A percentile compares a stretch with the other conserved stretches of the same genome.
Conservation (phyloP, 129 eudicot species). For the Lactuca sativa region DNA sequence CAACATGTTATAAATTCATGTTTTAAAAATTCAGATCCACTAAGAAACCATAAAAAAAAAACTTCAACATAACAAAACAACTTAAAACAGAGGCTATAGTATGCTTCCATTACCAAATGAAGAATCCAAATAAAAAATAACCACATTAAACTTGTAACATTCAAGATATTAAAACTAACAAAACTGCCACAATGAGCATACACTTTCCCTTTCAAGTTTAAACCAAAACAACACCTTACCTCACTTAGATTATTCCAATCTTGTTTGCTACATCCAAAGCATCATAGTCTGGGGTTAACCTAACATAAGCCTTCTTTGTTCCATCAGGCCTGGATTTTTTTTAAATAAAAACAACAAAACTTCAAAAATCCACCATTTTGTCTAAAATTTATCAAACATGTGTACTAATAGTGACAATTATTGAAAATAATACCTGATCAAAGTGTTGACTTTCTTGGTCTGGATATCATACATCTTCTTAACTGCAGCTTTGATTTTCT, state of each 20-base stretch:
- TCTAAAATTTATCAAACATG: not conserved
- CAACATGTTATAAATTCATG: no score
- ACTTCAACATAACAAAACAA: not conserved
- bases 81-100: conserved; percentile 9
- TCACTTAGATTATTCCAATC: conserved; percentile 64
- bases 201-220: conserved; percentile 8
- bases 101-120: not conserved
- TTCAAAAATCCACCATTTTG: not conserved
- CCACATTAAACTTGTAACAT: conserved; percentile 14
- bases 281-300: conserved; percentile 77
- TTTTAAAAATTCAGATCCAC: no score
- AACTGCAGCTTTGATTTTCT: conserved; percentile 85
- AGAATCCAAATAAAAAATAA: conserved; percentile 17
- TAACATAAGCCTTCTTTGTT: conserved; percentile 77
- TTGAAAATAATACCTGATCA: conserved; percentile 63
- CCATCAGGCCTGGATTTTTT: conserved; percentile 72
- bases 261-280: conserved; percentile 83
- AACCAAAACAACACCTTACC: conserved; percentile 2
- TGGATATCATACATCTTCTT: conserved; percentile 90
- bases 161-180: conserved; percentile 19
- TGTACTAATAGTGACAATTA: not conserved
- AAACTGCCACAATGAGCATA: conserved; percentile 29
- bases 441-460: conserved; percentile 79
- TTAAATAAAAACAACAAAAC: not conserved
- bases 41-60: no score